Evolutionary conservation across 129 eudicot species (phyloP).

Genomic region (Tagetes erecta): DNA sequence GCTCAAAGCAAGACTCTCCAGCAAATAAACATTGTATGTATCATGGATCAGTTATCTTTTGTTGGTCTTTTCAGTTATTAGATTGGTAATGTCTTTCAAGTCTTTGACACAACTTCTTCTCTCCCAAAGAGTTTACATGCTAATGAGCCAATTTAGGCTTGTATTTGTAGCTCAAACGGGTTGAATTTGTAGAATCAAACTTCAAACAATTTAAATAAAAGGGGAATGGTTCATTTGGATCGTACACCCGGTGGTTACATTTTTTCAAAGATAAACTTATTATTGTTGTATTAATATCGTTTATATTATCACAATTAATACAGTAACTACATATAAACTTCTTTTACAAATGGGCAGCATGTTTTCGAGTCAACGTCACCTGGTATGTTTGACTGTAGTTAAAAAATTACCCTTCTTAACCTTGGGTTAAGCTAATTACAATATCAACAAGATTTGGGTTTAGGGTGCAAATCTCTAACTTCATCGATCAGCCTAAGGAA

Average conservation of each 20-base stretch:
- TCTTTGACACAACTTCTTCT: background rate
- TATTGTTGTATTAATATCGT: background rate
- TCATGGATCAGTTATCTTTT: background rate
- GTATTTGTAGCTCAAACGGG: background rate
- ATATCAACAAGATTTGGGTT: background rate
- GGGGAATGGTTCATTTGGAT: background rate
- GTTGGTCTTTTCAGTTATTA: background rate
- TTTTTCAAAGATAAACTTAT: background rate
- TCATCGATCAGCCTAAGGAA: background rate
- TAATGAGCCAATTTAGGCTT: background rate
- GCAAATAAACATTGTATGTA: slow-evolving; percentile 43
- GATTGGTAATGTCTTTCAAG: background rate
- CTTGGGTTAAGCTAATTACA: background rate
- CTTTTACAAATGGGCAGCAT: background rate
- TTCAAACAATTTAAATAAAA: background rate
- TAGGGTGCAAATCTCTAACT: background rate
- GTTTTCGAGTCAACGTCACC: background rate
- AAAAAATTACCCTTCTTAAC: background rate
- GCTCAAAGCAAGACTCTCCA: slow-evolving; percentile 68
- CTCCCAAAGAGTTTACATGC: background rate
- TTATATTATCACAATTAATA: background rate
- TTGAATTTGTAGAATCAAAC: background rate
- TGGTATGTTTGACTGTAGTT: background rate
- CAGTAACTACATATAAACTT: background rate
- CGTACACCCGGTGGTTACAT: background rate